Percentiles rank a stretch among this genome's conserved stretches.
phyloP scores from a whole-genome alignment of 176 grass and related monocot genomes.

The Zizania latifolia region DNA sequence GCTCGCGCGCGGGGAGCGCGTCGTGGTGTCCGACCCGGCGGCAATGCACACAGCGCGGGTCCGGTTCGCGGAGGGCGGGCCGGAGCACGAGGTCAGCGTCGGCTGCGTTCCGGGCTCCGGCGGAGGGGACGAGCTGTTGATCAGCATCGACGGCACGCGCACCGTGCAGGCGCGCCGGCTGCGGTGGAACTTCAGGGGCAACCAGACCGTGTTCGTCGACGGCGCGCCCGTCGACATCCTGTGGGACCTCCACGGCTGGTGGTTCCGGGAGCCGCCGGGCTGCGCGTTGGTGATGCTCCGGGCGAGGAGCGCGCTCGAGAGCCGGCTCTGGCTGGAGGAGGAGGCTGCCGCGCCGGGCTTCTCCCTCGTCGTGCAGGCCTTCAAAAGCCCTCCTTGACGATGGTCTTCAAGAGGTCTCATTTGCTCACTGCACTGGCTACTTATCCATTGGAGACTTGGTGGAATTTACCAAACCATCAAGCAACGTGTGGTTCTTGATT shows the following conservation, averaged over 20 bases:
- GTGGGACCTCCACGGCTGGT: slow-evolving; percentile 89
- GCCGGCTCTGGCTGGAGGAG: slow-evolving; percentile 90
- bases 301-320: slow-evolving; percentile 68
- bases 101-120: not conserved
- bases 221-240: slow-evolving; percentile 73
- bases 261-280: slow-evolving; percentile 45
- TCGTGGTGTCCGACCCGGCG: slow-evolving; percentile 29
- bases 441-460: not conserved
- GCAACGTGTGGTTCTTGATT: not conserved
- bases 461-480: slow-evolving; percentile 11
- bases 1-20: slow-evolving; percentile 46
- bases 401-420: not conserved
- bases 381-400: slow-evolving; percentile 45
- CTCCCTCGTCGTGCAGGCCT: slow-evolving; percentile 68
- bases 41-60: slow-evolving; percentile 39
- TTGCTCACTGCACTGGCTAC: not conserved
- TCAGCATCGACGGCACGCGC: slow-evolving; percentile 68
- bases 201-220: slow-evolving; percentile 96
- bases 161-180: slow-evolving; percentile 61
- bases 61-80: slow-evolving; percentile 47
- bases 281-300: slow-evolving; percentile 79
- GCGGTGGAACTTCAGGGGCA: slow-evolving; percentile 83
- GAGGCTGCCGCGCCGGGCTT: slow-evolving; percentile 55
- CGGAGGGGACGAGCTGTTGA: slow-evolving; percentile 52
- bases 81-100: slow-evolving; percentile 80